phyloP scores from a whole-genome alignment of 2,329 filamentous ascomycete genomes.

The Pyrenophora tritici-repentis region DNA sequence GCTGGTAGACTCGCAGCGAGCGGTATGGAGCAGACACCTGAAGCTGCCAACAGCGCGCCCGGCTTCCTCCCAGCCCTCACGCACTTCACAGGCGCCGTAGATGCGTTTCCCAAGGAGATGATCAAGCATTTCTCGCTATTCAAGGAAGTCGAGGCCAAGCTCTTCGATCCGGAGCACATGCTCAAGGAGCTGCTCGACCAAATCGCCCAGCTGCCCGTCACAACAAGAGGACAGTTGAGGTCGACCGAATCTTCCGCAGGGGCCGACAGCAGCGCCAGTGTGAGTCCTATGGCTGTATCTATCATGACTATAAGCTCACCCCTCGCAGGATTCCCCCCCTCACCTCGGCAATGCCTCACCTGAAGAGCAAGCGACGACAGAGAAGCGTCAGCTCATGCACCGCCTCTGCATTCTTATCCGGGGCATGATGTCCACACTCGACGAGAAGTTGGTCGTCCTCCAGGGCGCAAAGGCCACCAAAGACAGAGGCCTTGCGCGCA shows the following conservation, averaged over 20 bases:
- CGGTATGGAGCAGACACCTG: conserved; percentile 47
- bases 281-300: conserved; percentile 43
- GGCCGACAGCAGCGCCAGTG: conserved; percentile 48
- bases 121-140: conserved; percentile 93
- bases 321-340: conserved; percentile 33
- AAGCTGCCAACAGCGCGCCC: conserved; percentile 44
- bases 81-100: conserved; percentile 88
- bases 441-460: conserved; percentile 98
- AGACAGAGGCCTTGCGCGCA: conserved; percentile 78
- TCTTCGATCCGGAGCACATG: conserved; percentile 83
- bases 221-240: conserved; percentile 41
- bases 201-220: conserved; percentile 56
- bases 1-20: conserved; percentile 44
- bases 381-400: conserved; percentile 74
- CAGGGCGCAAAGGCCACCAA: conserved; percentile 90
- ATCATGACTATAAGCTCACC: conserved; percentile 24
- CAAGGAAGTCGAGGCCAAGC: conserved; percentile 97
- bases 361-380: conserved; percentile 60
- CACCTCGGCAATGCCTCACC: conserved; percentile 34
- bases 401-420: conserved; percentile 78
- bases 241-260: conserved; percentile 33
- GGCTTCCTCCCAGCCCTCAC: conserved; percentile 69
- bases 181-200: conserved; percentile 75
- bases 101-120: conserved; percentile 90
- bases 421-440: conserved; percentile 85